Evolutionary conservation across 2,329 filamentous ascomycete species (phyloP).

Genomic region (Clarireedia monteithiana): DNA sequence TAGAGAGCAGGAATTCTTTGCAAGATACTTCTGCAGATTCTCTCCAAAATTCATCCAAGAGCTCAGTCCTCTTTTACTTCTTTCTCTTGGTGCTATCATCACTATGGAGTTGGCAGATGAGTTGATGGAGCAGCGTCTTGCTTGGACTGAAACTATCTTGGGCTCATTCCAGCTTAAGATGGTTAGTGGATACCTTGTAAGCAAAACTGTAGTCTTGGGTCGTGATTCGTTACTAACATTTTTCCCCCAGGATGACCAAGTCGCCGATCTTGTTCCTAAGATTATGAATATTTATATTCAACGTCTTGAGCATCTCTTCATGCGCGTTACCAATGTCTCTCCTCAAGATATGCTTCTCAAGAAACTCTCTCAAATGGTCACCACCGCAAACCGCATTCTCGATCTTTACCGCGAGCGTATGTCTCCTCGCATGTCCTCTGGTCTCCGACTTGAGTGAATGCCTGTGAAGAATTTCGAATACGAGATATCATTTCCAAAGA

Average conservation of each 20-base stretch:
- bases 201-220: slow-evolving; percentile 4
- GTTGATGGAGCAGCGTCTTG: slow-evolving; percentile 47
- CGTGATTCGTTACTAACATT: slow-evolving; percentile 22
- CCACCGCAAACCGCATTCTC: slow-evolving; percentile 24
- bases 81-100: slow-evolving; percentile 58
- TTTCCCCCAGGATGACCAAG: slow-evolving; percentile 41
- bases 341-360: slow-evolving; percentile 41
- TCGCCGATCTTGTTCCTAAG: slow-evolving; percentile 47
- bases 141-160: slow-evolving; percentile 55
- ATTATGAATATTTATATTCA: slow-evolving; percentile 47
- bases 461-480: neutral
- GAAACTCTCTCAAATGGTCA: slow-evolving; percentile 39
- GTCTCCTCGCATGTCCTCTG: neutral
- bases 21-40: slow-evolving; percentile 44
- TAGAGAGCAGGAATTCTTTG: slow-evolving; percentile 55
- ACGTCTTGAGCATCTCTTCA: slow-evolving; percentile 45
- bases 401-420: slow-evolving; percentile 17
- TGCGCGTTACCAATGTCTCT: slow-evolving; percentile 41
- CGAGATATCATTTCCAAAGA: neutral
- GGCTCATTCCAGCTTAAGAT: slow-evolving; percentile 36
- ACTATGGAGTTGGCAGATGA: slow-evolving; percentile 48
- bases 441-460: neutral
- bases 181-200: slow-evolving; percentile 28
- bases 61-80: slow-evolving; percentile 52
- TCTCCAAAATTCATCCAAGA: slow-evolving; percentile 45